Evolutionary conservation across 1,284 basidiomycete species (phyloP).

Genomic region (Cutaneotrichosporon curvatum): DNA sequence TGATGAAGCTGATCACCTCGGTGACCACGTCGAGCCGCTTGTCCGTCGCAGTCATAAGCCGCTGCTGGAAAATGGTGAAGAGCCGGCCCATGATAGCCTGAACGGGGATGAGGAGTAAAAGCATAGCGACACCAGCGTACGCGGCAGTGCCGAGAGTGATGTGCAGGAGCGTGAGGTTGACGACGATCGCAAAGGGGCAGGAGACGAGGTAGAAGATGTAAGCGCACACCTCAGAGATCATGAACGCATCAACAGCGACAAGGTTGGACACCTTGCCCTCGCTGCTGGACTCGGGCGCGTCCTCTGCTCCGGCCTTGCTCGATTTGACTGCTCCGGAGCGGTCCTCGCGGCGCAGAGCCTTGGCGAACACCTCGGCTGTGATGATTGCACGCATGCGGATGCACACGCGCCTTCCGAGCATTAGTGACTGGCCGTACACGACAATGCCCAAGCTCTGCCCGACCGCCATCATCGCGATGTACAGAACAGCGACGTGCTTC

Average conservation of each 20-base stretch:
- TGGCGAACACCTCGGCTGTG: constrained; percentile 52
- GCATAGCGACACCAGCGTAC: constrained; percentile 46
- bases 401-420: constrained; percentile 49
- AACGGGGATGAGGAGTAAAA: constrained; percentile 45
- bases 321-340: constrained; percentile 40
- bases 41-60: constrained; percentile 51
- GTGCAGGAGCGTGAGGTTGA: constrained; percentile 49
- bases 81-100: constrained; percentile 45
- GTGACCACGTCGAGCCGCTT: constrained; percentile 51
- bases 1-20: constrained; percentile 53
- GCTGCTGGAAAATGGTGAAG: constrained; percentile 48
- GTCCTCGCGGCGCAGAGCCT: constrained; percentile 51
- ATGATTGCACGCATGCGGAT: constrained; percentile 49
- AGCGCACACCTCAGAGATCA: constrained; percentile 40
- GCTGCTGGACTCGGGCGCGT: constrained; percentile 31
- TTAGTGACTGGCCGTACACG: constrained; percentile 47
- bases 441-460: constrained; percentile 47
- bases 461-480: constrained; percentile 49
- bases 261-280: constrained; percentile 53
- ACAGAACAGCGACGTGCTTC: constrained; percentile 50
- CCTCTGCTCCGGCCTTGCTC: constrained; percentile 15
- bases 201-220: constrained; percentile 42
- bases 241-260: constrained; percentile 52
- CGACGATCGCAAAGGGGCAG: constrained; percentile 46
- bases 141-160: constrained; percentile 45